Conservation (phyloP, 148 eudicot genomes). For the Silene latifolia region DNA sequence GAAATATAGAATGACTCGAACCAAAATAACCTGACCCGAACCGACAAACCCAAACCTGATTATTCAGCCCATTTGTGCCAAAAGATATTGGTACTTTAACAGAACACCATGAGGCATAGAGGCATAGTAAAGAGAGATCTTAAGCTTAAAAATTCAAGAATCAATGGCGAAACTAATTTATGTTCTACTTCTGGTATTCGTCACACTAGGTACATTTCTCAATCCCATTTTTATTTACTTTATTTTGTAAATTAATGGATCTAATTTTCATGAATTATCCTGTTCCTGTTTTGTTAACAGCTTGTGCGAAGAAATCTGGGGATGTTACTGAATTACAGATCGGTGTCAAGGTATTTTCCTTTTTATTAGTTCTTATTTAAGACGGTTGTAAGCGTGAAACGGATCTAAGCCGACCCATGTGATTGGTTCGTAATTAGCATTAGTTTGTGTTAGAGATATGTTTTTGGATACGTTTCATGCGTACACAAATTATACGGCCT, state of each 20-base stretch:
- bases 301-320: constrained; percentile 59
- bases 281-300: constrained; percentile 21
- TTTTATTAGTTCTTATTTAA: neutral
- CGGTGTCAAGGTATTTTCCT: constrained; percentile 79
- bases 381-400: too few relatives aligned
- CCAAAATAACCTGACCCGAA: too few relatives aligned
- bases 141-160: neutral
- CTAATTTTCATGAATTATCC: neutral
- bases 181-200: constrained; percentile 28
- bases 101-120: neutral
- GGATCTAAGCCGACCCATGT: too few relatives aligned
- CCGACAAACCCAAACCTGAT: too few relatives aligned
- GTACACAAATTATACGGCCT: too few relatives aligned
- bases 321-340: constrained; percentile 90
- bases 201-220: constrained; percentile 37
- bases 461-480: neutral
- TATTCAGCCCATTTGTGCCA: too few relatives aligned
- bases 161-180: constrained; percentile 35
- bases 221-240: neutral
- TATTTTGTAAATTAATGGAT: constrained; percentile 5
- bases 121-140: neutral
- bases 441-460: neutral
- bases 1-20: too few relatives aligned
- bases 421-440: too few relatives aligned
- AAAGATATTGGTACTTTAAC: neutral